These are phyloP conservation scores for Hymenoscyphus albidus DNA, from an alignment of 2,329 filamentous ascomycete genomes.

Conservation along the genomic window DNA sequence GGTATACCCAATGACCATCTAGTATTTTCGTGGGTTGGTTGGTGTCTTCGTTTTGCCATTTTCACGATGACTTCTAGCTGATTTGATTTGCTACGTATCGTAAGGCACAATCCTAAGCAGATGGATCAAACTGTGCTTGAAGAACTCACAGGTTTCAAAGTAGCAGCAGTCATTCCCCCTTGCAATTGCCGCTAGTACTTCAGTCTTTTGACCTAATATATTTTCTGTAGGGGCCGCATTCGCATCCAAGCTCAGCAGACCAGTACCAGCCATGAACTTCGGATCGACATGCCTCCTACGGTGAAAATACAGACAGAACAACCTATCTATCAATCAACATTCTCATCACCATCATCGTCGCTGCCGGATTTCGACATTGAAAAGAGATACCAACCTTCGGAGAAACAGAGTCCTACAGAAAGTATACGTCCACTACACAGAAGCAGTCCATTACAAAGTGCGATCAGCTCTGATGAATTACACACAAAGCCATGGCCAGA, in stretches of 20 bases:
- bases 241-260: neutral
- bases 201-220: conserved; percentile 1
- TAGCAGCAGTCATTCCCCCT: neutral
- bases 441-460: neutral
- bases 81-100: neutral
- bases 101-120: conserved; percentile 2
- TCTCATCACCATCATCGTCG: conserved; percentile 5
- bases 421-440: neutral
- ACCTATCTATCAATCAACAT: neutral
- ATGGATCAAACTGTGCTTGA: conserved; percentile 8
- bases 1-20: neutral
- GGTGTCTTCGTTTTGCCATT: too few relatives aligned
- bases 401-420: conserved; percentile 15
- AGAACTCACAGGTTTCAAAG: conserved; percentile 6
- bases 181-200: neutral
- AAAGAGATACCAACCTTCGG: conserved; percentile 12
- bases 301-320: conserved; percentile 3
- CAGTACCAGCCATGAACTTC: neutral
- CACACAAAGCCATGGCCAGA: conserved; percentile 25
- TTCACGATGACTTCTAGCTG: neutral
- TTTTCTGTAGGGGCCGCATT: neutral
- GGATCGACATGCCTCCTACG: conserved; percentile 3
- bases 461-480: conserved; percentile 18
- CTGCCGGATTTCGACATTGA: conserved; percentile 12
- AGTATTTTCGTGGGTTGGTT: neutral